phyloP scores from a whole-genome alignment of 2,329 filamentous ascomycete species.

The Calonectria honghensis region DNA sequence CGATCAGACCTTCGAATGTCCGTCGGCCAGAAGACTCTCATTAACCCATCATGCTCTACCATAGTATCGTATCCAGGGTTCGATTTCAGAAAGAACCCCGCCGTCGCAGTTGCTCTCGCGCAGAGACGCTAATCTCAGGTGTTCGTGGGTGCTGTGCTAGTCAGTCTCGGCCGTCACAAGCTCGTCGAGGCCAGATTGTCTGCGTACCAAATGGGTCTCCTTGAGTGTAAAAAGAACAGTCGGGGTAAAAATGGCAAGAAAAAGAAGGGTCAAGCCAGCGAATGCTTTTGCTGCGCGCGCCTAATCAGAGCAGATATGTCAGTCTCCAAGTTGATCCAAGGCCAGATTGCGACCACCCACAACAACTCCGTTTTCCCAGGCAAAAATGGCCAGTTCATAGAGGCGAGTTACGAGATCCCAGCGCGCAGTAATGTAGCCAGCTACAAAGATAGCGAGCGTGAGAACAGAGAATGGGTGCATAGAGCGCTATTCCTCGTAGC shows the following conservation, averaged over 20 bases:
- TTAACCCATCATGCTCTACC: conserved; percentile 88
- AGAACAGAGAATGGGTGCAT: conserved; percentile 99
- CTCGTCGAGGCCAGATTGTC: not conserved
- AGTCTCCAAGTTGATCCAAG: conserved; percentile 20
- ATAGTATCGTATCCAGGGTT: conserved; percentile 66
- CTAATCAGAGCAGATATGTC: conserved; percentile 65
- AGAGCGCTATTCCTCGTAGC: conserved; percentile 68
- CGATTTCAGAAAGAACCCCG: conserved; percentile 89
- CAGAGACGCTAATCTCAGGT: conserved; percentile 87
- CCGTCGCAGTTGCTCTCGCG: conserved; percentile 94
- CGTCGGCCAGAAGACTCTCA: conserved; percentile 99
- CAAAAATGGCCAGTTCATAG: conserved; percentile 97
- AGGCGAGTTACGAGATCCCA: conserved; percentile 98
- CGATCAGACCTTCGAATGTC: conserved; percentile 83
- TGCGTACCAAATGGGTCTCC: conserved; percentile 85
- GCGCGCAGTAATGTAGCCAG: conserved; percentile 98
- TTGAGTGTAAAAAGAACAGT: conserved; percentile 87
- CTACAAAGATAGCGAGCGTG: conserved; percentile 98
- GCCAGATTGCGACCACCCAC: conserved; percentile 70
- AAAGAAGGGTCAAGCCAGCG: conserved; percentile 86
- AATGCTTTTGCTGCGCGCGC: conserved; percentile 91
- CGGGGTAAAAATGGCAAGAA: conserved; percentile 88
- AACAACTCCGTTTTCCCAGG: conserved; percentile 98
- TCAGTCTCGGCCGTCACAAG: conserved; percentile 40
- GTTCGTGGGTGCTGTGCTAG: conserved; percentile 84